Base-by-base conservation (phyloP, 148 eudicot species). In the Camellia lanceoleosa region DNA sequence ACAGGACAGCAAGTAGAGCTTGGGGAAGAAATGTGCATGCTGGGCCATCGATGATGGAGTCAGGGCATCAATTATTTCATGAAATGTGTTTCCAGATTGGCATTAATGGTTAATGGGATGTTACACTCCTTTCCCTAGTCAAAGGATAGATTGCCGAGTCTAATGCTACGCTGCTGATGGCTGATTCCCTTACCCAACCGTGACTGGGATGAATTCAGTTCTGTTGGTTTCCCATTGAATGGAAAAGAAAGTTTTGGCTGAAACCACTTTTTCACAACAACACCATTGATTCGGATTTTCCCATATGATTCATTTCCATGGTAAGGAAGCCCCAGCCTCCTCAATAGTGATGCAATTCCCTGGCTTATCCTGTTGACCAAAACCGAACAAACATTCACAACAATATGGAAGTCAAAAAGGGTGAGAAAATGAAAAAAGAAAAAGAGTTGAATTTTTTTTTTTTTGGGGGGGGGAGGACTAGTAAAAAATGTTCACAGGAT, bases 251-350 rank as follows among this genome's bases (percentile, higher is more conserved):
- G 87, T 75, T 89, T 93, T 7, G 97, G 99, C 80, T 87, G 91
- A 77, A 96, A 81, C 99, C 99, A 96, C 82, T 76, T 92, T 81
- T 83, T 96, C 66, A 91, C 82, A 51, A 85, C 84, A 71, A 90
- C 86, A 51, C 97, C 98, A 69, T 76, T 87, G 73, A 96, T 86
- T 75, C 90, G 90, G 79, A 96, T 90, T 83, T 96, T 96, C 64
- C 99, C 99, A 68, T 77, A 87, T 49, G 99, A 96, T 81, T 90
- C 99, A 56, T 88, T 87, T 43, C 97, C 99, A 75, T 82, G 89
- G 83, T 94, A 96, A 73, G 90, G 64, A 20, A 96, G 88, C 54
- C 91, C 87, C 81, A 94, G 80, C 76, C 99, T 90, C 80, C 99
- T 89, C 80, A 96, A 83, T 79, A 92, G 81, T 54, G 97, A 93